A percentile compares a stretch with the other conserved stretches of the same genome.
Conservation (phyloP, 495 filamentous ascomycete genomes). For the Hypoxylon intermedium region DNA sequence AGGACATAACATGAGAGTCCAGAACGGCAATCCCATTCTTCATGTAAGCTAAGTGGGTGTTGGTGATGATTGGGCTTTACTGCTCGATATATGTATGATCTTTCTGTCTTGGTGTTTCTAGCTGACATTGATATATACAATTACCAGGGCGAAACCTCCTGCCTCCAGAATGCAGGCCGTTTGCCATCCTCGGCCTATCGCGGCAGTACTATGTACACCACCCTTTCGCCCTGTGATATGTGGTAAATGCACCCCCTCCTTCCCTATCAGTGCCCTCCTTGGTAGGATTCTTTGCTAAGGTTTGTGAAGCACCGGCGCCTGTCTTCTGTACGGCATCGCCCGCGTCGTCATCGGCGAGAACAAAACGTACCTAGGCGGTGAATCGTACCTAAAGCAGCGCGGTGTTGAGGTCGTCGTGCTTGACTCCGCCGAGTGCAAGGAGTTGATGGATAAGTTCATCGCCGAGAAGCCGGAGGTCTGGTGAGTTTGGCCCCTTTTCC, state of each 20-base stretch:
- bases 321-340: constrained; percentile 78
- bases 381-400: constrained; percentile 71
- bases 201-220: constrained; percentile 84
- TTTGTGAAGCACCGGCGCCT: constrained; percentile 69
- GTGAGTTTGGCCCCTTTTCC: constrained; percentile 54
- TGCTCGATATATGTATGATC: too few relatives aligned
- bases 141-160: constrained; percentile 82
- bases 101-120: constrained; percentile 6
- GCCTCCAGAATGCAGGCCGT: constrained; percentile 79
- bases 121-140: not conserved
- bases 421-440: constrained; percentile 70
- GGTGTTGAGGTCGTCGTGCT: constrained; percentile 80
- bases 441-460: constrained; percentile 80
- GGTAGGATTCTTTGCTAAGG: not conserved
- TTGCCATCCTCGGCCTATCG: constrained; percentile 73
- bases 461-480: constrained; percentile 77
- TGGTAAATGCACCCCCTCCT: constrained; percentile 53
- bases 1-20: constrained; percentile 83
- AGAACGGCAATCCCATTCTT: constrained; percentile 75
- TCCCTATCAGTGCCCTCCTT: not conserved
- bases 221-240: constrained; percentile 88
- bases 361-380: constrained; percentile 77
- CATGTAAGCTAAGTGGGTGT: too few relatives aligned
- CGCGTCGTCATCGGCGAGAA: constrained; percentile 89
- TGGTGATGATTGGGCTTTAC: too few relatives aligned